Conservation (phyloP, 2,329 filamentous ascomycete species). For the Aureobasidium sp. region DNA sequence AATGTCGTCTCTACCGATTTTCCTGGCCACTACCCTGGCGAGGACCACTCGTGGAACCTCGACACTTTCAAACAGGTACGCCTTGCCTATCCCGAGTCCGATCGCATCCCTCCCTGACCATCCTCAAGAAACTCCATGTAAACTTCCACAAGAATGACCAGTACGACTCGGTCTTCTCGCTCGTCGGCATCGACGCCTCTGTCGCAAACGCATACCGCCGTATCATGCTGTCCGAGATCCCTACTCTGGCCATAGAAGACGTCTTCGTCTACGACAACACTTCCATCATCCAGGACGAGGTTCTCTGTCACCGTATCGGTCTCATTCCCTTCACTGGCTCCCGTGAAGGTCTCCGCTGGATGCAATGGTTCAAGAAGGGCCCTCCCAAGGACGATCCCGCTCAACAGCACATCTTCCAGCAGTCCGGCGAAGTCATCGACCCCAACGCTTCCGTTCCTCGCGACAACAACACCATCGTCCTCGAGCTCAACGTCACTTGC, state of each 20-base stretch:
- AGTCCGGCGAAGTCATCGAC: conserved; percentile 33
- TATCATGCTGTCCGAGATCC: conserved; percentile 89
- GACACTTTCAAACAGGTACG: conserved; percentile 56
- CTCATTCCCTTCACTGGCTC: conserved; percentile 85
- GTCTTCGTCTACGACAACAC: conserved; percentile 96
- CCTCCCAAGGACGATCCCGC: conserved; percentile 47
- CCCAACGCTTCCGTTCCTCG: conserved; percentile 38
- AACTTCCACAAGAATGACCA: conserved; percentile 76
- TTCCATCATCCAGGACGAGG: conserved; percentile 95
- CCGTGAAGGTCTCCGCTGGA: conserved; percentile 66
- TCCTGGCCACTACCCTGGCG: conserved; percentile 81
- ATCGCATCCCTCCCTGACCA: neutral
- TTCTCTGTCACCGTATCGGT: conserved; percentile 81
- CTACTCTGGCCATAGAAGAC: conserved; percentile 86
- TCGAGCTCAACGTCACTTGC: conserved; percentile 72
- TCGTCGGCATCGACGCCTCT: conserved; percentile 83
- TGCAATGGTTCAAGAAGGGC: conserved; percentile 74
- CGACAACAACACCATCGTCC: conserved; percentile 81
- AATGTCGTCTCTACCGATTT: conserved; percentile 86
- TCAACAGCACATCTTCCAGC: conserved; percentile 32
- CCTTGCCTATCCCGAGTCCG: neutral
- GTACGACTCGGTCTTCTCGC: conserved; percentile 75
- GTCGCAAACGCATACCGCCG: conserved; percentile 96
- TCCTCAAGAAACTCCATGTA: conserved; percentile 55
- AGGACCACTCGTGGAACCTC: conserved; percentile 73